Evolutionary conservation across 345 rosid species (phyloP).

Genomic region (Eucalyptus sp.): DNA sequence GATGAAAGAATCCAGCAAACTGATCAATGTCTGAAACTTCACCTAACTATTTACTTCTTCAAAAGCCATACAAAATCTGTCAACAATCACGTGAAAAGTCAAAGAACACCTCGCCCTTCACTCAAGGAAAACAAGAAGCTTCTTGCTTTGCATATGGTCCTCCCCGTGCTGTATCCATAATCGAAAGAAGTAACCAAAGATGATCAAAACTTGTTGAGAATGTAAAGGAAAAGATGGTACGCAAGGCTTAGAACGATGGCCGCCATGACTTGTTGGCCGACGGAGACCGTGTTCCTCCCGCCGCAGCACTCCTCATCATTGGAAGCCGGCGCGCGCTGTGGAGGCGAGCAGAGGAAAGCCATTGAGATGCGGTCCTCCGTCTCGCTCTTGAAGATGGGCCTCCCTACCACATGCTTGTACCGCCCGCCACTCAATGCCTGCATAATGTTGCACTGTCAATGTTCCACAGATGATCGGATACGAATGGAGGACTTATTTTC

Average conservation of each 20-base stretch:
- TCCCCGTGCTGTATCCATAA: neutral
- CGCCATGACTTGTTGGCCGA: slow-evolving; percentile 42
- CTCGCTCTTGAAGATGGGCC: slow-evolving; percentile 30
- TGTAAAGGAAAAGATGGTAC: slow-evolving; percentile 23
- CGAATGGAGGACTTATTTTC: neutral
- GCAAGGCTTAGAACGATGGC: slow-evolving; percentile 40
- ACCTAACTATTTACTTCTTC: neutral
- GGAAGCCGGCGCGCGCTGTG: neutral
- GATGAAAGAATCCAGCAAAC: neutral
- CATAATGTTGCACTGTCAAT: neutral
- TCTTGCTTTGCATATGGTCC: neutral
- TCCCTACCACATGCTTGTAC: slow-evolving; percentile 57
- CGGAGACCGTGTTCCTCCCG: slow-evolving; percentile 26
- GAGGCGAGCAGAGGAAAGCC: slow-evolving; percentile 35
- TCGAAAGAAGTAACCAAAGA: neutral
- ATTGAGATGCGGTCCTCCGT: slow-evolving; percentile 37
- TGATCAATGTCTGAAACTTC: neutral
- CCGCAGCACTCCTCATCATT: neutral
- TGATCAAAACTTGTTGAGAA: slow-evolving; percentile 13
- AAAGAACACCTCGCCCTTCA: neutral
- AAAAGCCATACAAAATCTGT: neutral
- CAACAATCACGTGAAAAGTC: neutral
- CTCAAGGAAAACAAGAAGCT: neutral
- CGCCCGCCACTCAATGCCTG: slow-evolving; percentile 40
- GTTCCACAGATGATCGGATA: neutral